Base-by-base conservation (phyloP, 148 eudicot genomes). In the Amaranthus palmeri region DNA sequence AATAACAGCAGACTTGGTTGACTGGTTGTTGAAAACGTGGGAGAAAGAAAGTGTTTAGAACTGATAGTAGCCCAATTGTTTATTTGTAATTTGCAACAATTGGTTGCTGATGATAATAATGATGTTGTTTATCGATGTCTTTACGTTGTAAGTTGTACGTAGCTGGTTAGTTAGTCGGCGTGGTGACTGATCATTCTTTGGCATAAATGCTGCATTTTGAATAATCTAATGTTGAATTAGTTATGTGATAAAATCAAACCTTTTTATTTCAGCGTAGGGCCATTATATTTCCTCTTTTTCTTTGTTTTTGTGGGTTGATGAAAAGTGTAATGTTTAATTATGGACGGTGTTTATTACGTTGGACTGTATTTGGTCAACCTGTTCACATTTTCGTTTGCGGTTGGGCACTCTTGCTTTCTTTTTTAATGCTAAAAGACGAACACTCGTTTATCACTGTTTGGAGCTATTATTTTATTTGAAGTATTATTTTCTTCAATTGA, bases 1-100 rank as follows among this genome's bases (percentile, higher is more conserved):
- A 55, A 6, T 72, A 12, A 66, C 65, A 49, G 62, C 73, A 78
- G 73, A 73, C 68, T 68, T 62, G 55, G 61, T 67, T 51, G 50
- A 12, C 62, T 58, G 61, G 53, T 41, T 41, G 72, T 43, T 57
- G 57, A 66, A 50, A 51, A 63, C 4, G 44, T 76, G 48, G 72
- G 55, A 67, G 50, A 8, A n/a, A 4, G 52, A n/a, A 67, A 41
- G 41, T 43, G 62, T 10, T 40, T 52, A 52, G 25, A 57, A 65
- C 67, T 49, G 51, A 18, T 25, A 53, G 61, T 72, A 18, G 54
- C 49, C 6, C 64, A 54, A 72, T 54, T 67, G 47, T 68, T 67
- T 50, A n/a, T 40, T 69, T 53, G 42, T 65, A 49, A 58, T 17
- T 54, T 41, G 46, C 46, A 15, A 58, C 12, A 25, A 3, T 17